A percentile compares a stretch with the other conserved stretches of the same genome.
These are phyloP conservation scores for Kockiozyma suomiensis DNA, from an alignment of 805 yeast species.

Conservation along the genomic window DNA sequence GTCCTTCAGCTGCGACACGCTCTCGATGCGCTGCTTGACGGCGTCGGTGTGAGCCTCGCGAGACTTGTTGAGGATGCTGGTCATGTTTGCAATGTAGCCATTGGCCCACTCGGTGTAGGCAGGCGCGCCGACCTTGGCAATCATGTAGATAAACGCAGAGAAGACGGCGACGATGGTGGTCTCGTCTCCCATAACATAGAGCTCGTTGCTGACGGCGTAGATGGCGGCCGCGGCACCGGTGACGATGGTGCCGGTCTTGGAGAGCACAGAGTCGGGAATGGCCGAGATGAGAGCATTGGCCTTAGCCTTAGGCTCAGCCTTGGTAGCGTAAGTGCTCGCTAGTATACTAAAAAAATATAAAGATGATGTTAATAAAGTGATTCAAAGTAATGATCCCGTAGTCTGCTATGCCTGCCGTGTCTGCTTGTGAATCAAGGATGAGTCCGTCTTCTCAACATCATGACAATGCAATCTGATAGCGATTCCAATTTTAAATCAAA, in stretches of 20 bases:
- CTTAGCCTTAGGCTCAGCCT: conserved; percentile 80
- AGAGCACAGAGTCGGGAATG: conserved; percentile 78
- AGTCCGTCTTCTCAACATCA: background rate
- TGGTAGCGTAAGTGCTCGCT: conserved; percentile 39
- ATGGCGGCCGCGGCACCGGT: conserved; percentile 92
- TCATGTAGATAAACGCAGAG: conserved; percentile 69
- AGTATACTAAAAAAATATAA: conserved; percentile 1
- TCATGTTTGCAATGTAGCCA: conserved; percentile 77
- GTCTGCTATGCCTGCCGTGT: no score
- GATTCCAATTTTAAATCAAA: background rate
- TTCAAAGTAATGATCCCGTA: background rate
- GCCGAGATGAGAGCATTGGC: conserved; percentile 89
- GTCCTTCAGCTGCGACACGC: conserved; percentile 86
- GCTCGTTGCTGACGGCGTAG: conserved; percentile 91
- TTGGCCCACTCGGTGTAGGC: conserved; percentile 93
- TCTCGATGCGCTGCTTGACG: conserved; percentile 86
- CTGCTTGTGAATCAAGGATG: background rate
- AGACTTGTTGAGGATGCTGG: conserved; percentile 79
- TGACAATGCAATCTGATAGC: background rate
- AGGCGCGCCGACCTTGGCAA: conserved; percentile 90
- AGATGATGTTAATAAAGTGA: background rate
- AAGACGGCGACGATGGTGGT: conserved; percentile 81
- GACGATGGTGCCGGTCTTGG: conserved; percentile 94
- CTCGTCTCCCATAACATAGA: conserved; percentile 93
- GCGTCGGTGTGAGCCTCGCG: conserved; percentile 90